Evolutionary conservation across 164 flowering plant genomes (phyloP), one percentile per base, ranked within the genome.

Genomic region (Kingdonia uniflora): DNA sequence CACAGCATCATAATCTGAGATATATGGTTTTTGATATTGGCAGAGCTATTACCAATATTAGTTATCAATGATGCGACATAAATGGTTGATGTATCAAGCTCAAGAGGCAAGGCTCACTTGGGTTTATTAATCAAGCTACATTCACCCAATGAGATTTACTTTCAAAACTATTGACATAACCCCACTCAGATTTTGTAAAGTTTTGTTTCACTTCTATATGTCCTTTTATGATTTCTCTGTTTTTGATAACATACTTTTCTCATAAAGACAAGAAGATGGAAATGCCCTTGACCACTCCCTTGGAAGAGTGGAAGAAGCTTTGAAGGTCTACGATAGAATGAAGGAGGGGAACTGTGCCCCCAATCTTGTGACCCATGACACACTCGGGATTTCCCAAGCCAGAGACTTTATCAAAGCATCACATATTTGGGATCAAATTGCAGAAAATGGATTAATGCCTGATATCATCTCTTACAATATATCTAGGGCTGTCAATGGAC

Each of bases 401-500:
- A 55, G 81, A 54, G 78, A 76, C 19, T 71, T 52, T 63, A 63
- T 66, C 33, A 80, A 65, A 61, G 95, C 84, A 19, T 70, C 62
- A 37, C 71, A 63, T 19, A 73, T 84, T 59, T 87, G 96, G 98
- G 65, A 60, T 20, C 68, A 67, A 64, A 85, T 84, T 49, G 59
- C 65, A 25, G 56, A 67, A 59, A 22, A 67, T 48, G 87, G 91
- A 47, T 62, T 82, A 15, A 61, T 52, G 61, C 92, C 85, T 6
- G 95, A 85, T 78, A 77, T 85, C 14, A 59, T 87, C 47, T 81
- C 98, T 13, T 91, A 85, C 61, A 91, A 87, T 61, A 82, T 85
- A 43, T 64, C 75, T n/a, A n/a, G n/a, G n/a, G n/a, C n/a, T n/a
- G n/a, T n/a, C n/a, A n/a, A n/a, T n/a, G n/a, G n/a, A n/a, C n/a